phyloP scores from a whole-genome alignment of 108 stramenopile genomes.

The Pseudonitzschia multiseries region DNA sequence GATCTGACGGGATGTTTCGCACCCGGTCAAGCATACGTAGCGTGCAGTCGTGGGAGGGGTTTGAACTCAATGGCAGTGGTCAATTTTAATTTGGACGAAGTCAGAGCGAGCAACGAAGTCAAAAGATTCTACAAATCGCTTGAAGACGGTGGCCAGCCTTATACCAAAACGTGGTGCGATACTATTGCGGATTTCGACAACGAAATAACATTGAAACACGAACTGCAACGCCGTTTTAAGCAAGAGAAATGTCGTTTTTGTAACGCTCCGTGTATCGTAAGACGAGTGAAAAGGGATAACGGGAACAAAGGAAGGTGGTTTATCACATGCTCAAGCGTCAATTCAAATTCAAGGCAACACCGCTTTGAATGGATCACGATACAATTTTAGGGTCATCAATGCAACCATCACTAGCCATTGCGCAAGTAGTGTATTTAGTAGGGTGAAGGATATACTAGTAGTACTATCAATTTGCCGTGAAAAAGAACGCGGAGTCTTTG shows the following conservation, averaged over 20 bases:
- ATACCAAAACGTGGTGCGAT: neutral
- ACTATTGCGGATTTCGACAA: constrained; percentile 2
- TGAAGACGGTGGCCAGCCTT: neutral
- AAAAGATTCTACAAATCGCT: constrained; percentile 4
- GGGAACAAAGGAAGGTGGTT: neutral
- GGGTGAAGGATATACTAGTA: too few species aligned
- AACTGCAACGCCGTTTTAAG: neutral
- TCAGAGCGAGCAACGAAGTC: neutral
- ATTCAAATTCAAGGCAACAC: too few species aligned
- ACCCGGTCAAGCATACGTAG: constrained; percentile 5
- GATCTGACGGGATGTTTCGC: constrained; percentile 1
- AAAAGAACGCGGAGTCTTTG: too few species aligned
- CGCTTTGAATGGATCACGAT: too few species aligned
- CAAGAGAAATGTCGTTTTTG: neutral
- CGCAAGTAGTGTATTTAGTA: too few species aligned
- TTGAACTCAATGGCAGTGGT: constrained; percentile 6
- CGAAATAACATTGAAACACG: neutral
- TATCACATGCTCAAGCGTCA: neutral
- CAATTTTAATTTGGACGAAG: neutral
- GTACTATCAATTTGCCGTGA: too few species aligned
- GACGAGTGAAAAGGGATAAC: neutral
- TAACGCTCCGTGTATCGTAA: neutral
- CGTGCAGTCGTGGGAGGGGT: constrained; percentile 1
- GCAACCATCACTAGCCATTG: too few species aligned
- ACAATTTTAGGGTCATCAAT: too few species aligned